Evolutionary conservation across 2,329 filamentous ascomycete species (phyloP), one percentile per base, ranked within the genome.

Genomic region (Ustulina deusta): DNA sequence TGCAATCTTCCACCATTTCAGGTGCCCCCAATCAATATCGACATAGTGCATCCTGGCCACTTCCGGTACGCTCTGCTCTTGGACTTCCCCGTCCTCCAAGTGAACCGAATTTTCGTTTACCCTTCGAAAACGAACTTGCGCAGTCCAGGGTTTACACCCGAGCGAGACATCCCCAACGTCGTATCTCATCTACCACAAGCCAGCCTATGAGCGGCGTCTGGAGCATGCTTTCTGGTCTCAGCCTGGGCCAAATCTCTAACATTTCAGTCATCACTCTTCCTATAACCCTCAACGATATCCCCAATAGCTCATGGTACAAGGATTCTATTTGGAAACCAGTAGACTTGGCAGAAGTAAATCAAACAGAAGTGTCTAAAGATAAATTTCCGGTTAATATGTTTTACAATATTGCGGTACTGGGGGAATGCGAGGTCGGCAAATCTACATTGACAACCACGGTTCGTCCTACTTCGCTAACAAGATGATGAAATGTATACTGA

Each of bases 231-330:
- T 67, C 65, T 11, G 27, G 38, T 0, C 60, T 67, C 13, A 67
- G 65, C 15, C 25, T 67, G 17, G 38, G 40, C 36, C 48, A 61
- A 27, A 32, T 67, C 27, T 67, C 65, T n/a, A 67, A 48, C 22
- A 59, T 67, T 46, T 67, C 65, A 11, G 46, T 67, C 29, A 63
- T 67, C 36, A 60, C 60, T 9, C 46, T 67, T 25, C 65, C 65
- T 10, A 38, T 67, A 7, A 59, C 54, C 15, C 36, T 55, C 13
- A 32, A 60, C 1, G 65, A 63, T 25, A 22, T 67, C 40, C 11
- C 20, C 9, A 63, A 63, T 29, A 67, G 22, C 49, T 51, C 25
- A 2, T 67, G 60, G 59, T 67, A 63, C 36, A 51, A 52, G n/a
- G 11, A 27, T n/a, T 29, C 11, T 29, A 25, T 15, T 10, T 6